Evolutionary conservation across 345 rosid species (phyloP).

Genomic region (Kandelia obovata): DNA sequence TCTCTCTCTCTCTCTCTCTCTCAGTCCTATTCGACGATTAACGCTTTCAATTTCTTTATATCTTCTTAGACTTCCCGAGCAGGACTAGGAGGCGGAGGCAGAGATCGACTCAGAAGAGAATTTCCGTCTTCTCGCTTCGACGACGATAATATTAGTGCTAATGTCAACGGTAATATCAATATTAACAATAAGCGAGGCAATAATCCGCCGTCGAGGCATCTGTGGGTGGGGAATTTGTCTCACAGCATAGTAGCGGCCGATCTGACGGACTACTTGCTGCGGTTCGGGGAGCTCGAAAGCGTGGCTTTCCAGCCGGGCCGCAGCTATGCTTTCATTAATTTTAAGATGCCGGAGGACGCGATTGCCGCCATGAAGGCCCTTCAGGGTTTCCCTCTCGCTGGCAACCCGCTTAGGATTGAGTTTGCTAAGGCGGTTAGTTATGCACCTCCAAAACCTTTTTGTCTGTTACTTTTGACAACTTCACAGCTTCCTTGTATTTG

Average conservation of each 20-base stretch:
- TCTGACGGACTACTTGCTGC: constrained; percentile 44
- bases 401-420: constrained; percentile 86
- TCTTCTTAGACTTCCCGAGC: background rate
- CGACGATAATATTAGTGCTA: constrained; percentile 16
- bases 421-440: constrained; percentile 99
- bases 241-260: constrained; percentile 54
- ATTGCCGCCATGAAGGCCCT: constrained; percentile 66
- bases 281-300: constrained; percentile 74
- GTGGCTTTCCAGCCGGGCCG: constrained; percentile 80
- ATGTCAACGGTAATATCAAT: constrained; percentile 5
- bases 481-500: constrained; percentile 3
- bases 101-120: constrained; percentile 46
- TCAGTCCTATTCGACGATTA: background rate
- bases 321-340: constrained; percentile 79
- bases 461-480: constrained; percentile 10
- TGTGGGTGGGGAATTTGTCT: constrained; percentile 90
- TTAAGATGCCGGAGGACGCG: constrained; percentile 60
- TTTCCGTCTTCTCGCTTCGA: constrained; percentile 30
- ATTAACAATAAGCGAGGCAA: constrained; percentile 28
- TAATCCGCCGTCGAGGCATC: constrained; percentile 80
- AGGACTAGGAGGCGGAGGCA: constrained; percentile 31
- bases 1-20: too few species aligned
- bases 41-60: background rate
- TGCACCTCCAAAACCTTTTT: constrained; percentile 22
- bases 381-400: constrained; percentile 70